Percentiles rank a stretch among this genome's conserved stretches.
These are phyloP conservation scores for Mycena vitilis DNA, from an alignment of 768 basidiomycete species.

Conservation along the genomic window DNA sequence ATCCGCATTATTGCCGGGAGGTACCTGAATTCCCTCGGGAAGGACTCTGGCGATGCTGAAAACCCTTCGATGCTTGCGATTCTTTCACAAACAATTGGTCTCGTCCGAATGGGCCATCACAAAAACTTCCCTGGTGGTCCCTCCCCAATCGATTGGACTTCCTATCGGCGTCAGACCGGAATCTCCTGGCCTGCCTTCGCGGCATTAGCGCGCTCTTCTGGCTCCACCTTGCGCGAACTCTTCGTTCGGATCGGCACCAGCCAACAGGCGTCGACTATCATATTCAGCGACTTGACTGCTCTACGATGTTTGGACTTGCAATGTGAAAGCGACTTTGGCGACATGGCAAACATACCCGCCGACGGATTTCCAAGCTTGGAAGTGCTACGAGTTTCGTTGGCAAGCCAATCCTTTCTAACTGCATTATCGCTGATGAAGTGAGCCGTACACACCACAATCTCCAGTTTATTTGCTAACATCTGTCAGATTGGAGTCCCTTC, in stretches of 20 bases:
- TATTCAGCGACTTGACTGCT: not conserved
- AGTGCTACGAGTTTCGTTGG: not conserved
- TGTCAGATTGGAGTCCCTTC: constrained; percentile 6
- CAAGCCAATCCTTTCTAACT: constrained; percentile 1
- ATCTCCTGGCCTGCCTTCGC: constrained; percentile 20
- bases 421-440: constrained; percentile 16
- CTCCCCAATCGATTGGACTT: too few relatives aligned
- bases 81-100: constrained; percentile 10
- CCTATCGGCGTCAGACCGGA: not conserved
- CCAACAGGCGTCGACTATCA: not conserved
- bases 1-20: not conserved
- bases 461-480: not conserved
- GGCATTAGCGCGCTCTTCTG: not conserved
- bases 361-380: constrained; percentile 8
- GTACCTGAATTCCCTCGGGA: not conserved
- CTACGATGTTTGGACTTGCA: constrained; percentile 8
- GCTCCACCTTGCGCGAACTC: constrained; percentile 6
- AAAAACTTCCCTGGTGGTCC: too few relatives aligned
- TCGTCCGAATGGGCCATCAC: not conserved
- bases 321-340: not conserved
- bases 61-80: not conserved
- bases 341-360: too few relatives aligned
- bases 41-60: not conserved
- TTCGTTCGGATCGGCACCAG: not conserved
- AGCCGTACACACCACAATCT: not conserved